Base-by-base conservation (phyloP, 352 stramenopile species). In the Phytophthora foliorum region DNA sequence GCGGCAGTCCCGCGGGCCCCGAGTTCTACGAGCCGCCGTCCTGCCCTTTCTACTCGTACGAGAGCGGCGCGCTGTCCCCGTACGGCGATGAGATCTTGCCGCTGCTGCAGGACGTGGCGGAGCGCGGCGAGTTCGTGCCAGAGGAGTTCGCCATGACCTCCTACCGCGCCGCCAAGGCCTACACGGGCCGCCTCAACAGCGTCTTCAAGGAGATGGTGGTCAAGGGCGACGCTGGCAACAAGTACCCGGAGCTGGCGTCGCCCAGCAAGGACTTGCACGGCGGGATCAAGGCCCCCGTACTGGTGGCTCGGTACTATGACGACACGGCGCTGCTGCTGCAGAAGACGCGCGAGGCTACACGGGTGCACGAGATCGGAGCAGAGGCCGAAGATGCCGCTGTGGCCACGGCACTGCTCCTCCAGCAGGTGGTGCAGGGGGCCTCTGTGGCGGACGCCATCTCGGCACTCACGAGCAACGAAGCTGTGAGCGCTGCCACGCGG, bases 61-160 rank as follows among this genome's bases (percentile, higher is more conserved):
- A 63, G 51, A 83, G 76, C 62, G 84, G 84, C 22, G 72, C 61
- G 6, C 56, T 90, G 29, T 90, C 82, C 0, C 84, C 82, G 4
- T 91, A 92, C 54, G 84, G 84, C 36, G 82, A 87, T 58, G 82
- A 92, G 56, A 78, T 92, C 55, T 22, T 88, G 17, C 82, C 82
- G 59, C 68, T 92, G 52, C 71, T 91, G n/a, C 53, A 84, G 46
- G 75, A 86, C 56, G 73, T 89, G 38, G 80, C 74, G 1, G 57
- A 67, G 7, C 70, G 74, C 19, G 78, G 80, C 19, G 46, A 63
- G n/a, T 91, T 91, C 24, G 69, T 78, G 38, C 60, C 82, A 24
- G 61, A 64, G 0, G 64, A 72, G 56, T 92, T 89, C 48, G 80
- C 75, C 16, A 66, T 72, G 27, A 56, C 50, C 16, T 90, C 81